Evolutionary conservation across 1,139 yeast genomes (phyloP).

Genomic region (Hemisphaericaspora xylanilytica): DNA sequence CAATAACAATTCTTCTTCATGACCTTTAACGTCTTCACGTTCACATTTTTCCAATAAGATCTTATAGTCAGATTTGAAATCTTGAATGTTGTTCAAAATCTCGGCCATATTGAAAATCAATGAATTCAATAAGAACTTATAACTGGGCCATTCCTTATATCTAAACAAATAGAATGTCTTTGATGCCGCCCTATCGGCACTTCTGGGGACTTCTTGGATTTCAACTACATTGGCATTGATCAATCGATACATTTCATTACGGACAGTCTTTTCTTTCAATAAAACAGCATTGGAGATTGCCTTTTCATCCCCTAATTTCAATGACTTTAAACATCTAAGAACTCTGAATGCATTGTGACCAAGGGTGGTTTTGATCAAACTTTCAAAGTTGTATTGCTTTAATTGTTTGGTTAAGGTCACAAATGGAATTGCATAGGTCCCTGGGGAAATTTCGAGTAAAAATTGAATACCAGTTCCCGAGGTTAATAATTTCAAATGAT

Average conservation of each 20-base stretch:
- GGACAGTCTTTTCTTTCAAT: constrained; percentile 71
- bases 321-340: constrained; percentile 63
- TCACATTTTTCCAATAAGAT: constrained; percentile 75
- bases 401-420: constrained; percentile 42
- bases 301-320: constrained; percentile 80
- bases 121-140: constrained; percentile 42
- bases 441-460: constrained; percentile 42
- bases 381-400: constrained; percentile 59
- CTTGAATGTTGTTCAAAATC: constrained; percentile 53
- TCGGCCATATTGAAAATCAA: constrained; percentile 54
- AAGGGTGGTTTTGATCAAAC: constrained; percentile 54
- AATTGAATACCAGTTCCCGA: constrained; percentile 45
- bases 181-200: constrained; percentile 88
- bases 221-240: constrained; percentile 61
- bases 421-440: constrained; percentile 42
- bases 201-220: constrained; percentile 89
- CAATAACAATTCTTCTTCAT: constrained; percentile 70
- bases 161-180: constrained; percentile 83
- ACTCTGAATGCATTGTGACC: constrained; percentile 61
- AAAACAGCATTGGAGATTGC: constrained; percentile 73
- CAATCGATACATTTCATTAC: constrained; percentile 58
- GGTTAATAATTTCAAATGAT: constrained; percentile 55
- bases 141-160: constrained; percentile 61
- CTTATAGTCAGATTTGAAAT: constrained; percentile 58
- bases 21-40: constrained; percentile 86